Evolutionary conservation across 352 stramenopile genomes (phyloP).

Genomic region (Phytophthora macrochlamydospora): DNA sequence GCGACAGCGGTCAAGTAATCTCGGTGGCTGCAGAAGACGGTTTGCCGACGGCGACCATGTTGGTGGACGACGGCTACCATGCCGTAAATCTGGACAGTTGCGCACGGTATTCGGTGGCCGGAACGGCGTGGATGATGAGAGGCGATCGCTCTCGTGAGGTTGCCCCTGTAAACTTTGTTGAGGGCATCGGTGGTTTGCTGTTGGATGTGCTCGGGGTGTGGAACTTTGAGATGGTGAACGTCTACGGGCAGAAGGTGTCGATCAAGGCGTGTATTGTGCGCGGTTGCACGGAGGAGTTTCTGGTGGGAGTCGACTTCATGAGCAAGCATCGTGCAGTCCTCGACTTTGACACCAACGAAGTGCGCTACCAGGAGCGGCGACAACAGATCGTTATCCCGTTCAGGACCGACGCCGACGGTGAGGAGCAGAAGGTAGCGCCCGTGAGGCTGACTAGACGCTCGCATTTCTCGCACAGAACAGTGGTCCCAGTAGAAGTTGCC

Average conservation of each 20-base stretch:
- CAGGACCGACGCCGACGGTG: background rate
- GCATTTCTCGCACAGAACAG: background rate
- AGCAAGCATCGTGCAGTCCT: background rate
- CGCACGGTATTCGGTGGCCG: background rate
- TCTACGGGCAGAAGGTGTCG: background rate
- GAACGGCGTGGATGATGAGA: background rate
- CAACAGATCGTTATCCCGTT: background rate
- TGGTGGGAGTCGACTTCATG: background rate
- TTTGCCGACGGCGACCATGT: background rate
- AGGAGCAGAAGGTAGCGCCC: background rate
- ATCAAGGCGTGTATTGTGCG: background rate
- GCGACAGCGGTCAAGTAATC: background rate
- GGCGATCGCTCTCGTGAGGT: background rate
- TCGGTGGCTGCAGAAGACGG: background rate
- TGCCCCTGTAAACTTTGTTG: background rate
- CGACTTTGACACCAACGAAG: constrained; percentile 1
- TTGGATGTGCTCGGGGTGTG: constrained; percentile 1
- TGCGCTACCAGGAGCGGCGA: background rate
- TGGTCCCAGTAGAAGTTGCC: background rate
- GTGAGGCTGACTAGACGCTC: constrained; percentile 1
- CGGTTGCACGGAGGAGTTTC: background rate
- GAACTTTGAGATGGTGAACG: background rate
- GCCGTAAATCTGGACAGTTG: background rate
- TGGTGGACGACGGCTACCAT: background rate
- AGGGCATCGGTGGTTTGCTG: constrained; percentile 1